Percentiles rank a stretch among this genome's conserved stretches.
These are phyloP conservation scores for Pisolithus sp. DNA, from an alignment of 768 basidiomycete genomes.

Conservation along the genomic window DNA sequence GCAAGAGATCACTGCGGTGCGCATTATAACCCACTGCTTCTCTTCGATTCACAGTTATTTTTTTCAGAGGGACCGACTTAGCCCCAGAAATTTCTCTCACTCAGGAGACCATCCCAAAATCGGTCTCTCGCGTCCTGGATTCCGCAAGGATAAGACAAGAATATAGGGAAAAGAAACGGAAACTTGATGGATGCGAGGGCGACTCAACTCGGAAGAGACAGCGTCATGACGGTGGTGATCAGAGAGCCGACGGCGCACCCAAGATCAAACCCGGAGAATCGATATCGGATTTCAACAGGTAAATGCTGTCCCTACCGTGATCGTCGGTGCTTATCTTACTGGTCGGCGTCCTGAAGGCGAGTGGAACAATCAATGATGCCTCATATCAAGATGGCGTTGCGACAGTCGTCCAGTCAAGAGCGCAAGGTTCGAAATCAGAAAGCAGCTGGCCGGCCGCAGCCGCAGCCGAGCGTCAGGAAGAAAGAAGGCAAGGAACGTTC, in stretches of 20 bases:
- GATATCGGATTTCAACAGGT: slow-evolving; percentile 73
- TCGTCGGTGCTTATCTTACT: neutral
- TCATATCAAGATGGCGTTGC: slow-evolving; percentile 54
- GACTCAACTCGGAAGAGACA: slow-evolving; percentile 22
- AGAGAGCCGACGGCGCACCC: slow-evolving; percentile 23
- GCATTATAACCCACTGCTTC: slow-evolving; percentile 8
- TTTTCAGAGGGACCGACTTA: slow-evolving; percentile 43
- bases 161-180: slow-evolving; percentile 44
- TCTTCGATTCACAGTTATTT: neutral
- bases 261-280: slow-evolving; percentile 64
- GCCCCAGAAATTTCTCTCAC: slow-evolving; percentile 40
- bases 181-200: slow-evolving; percentile 22
- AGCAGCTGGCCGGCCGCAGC: slow-evolving; percentile 9
- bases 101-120: slow-evolving; percentile 65
- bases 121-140: slow-evolving; percentile 57
- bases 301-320: slow-evolving; percentile 15
- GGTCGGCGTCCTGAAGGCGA: slow-evolving; percentile 37
- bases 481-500: slow-evolving; percentile 5
- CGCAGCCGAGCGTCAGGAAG: slow-evolving; percentile 9
- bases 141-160: slow-evolving; percentile 53
- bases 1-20: slow-evolving; percentile 38
- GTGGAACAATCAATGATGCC: slow-evolving; percentile 70
- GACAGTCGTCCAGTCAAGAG: slow-evolving; percentile 44
- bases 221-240: slow-evolving; percentile 17
- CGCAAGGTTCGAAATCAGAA: slow-evolving; percentile 39